Evolutionary conservation across 805 yeast genomes (phyloP), one percentile per base, ranked within the genome.

Genomic region (Saturnispora besseyi): DNA sequence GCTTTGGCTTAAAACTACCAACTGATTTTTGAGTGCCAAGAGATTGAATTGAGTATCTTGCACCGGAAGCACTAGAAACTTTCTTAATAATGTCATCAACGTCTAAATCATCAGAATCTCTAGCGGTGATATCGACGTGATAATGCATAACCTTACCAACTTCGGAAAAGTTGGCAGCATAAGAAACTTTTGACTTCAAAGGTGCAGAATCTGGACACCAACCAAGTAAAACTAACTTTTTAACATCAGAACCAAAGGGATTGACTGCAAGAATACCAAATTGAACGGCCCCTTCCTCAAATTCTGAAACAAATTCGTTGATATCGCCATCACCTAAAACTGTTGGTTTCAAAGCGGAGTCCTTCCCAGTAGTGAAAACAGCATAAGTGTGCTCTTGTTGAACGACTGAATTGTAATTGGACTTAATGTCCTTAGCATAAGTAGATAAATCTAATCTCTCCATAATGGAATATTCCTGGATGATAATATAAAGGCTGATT

Each of bases 181-280:
- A 86, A 1, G 89, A 81, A 43, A 87, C 76, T 59, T 88, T 77
- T 28, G 83, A 73, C 62, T 82, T 84, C 62, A 73, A 74, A 55
- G 97, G 95, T 22, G 96, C 90, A 50, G 91, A 87, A 66, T 93
- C 98, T 6, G 99, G 99, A 69, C 96, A 87, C 96, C 96, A 91
- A 46, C 97, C 98, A 36, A 93, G 74, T 44, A 93, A 72, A 31
- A 91, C 77, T 56, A 87, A 73, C 71, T 93, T 93, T 61, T 79
- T 77, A 33, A 93, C 90, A 58, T 86, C 93, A 4, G 96, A 84
- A n/a, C 93, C 95, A 50, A 91, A 91, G 50, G 91, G 95, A 51
- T 81, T 79, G 44, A 91, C 87, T 49, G 96, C 79, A 38, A 87
- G 85, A 51, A 93, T 74, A 38, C 98, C 99, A 60, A 83, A 93